Conservation (phyloP, 1,139 yeast species). For the Kluyveromyces sp. region DNA sequence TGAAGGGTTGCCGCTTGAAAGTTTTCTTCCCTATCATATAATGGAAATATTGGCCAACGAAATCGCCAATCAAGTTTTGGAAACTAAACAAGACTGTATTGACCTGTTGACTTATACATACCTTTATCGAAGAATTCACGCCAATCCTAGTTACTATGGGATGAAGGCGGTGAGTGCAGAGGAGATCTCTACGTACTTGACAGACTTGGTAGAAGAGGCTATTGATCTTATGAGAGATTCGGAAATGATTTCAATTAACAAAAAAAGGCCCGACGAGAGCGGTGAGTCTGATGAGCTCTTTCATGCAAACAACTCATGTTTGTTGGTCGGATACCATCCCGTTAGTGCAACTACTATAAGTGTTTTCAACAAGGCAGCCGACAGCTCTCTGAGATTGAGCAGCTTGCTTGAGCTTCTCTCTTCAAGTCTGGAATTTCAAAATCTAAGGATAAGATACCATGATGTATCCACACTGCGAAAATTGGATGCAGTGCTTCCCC, state of each 20-base stretch:
- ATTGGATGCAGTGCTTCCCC: constrained; percentile 55
- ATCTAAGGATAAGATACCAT: constrained; percentile 51
- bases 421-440: constrained; percentile 62
- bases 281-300: constrained; percentile 43
- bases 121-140: constrained; percentile 70
- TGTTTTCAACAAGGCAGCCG: constrained; percentile 42
- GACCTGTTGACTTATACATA: constrained; percentile 86
- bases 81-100: constrained; percentile 73
- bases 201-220: constrained; percentile 75
- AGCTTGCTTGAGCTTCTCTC: constrained; percentile 57
- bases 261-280: constrained; percentile 33
- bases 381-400: constrained; percentile 50
- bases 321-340: constrained; percentile 69
- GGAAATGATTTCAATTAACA: constrained; percentile 53
- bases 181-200: constrained; percentile 72
- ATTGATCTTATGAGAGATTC: constrained; percentile 57
- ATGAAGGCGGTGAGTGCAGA: constrained; percentile 53
- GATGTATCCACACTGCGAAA: constrained; percentile 46
- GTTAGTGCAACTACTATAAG: constrained; percentile 63
- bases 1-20: constrained; percentile 80
- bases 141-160: constrained; percentile 87
- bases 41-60: constrained; percentile 69
- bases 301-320: constrained; percentile 57
- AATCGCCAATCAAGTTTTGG: constrained; percentile 58
- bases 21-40: constrained; percentile 51